Evolutionary conservation across 441 rosid species (phyloP).

Genomic region (Euphorbia schlechtendalii): DNA sequence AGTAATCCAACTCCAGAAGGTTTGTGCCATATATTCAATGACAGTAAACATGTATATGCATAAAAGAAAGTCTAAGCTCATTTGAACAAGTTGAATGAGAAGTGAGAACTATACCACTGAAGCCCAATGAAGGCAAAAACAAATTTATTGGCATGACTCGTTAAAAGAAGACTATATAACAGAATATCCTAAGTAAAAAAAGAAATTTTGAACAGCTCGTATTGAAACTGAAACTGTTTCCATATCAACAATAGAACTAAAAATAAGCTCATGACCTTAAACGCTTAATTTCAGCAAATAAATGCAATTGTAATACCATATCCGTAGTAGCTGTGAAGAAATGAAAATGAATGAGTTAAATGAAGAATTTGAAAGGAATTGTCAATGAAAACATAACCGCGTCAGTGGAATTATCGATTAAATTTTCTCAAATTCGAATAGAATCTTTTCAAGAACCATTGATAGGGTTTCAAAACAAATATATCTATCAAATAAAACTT

Average conservation of each 20-base stretch:
- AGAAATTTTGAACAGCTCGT: not conserved
- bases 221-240: not conserved
- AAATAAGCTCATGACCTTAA: not conserved
- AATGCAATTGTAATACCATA: no score
- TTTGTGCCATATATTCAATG: not conserved
- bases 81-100: not conserved
- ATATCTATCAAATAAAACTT: no score
- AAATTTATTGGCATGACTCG: not conserved
- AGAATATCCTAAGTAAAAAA: not conserved
- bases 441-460: no score
- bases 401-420: no score
- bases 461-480: no score
- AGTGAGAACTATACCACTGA: not conserved
- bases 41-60: not conserved
- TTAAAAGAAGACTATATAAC: not conserved
- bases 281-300: not conserved
- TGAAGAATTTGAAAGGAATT: not conserved
- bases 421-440: no score
- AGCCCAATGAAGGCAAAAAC: not conserved
- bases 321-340: not conserved
- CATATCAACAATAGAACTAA: no score
- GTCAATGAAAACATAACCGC: no score
- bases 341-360: not conserved
- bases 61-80: not conserved
- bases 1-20: slow-evolving; percentile 12